Percentiles rank a stretch among this genome's conserved stretches.
Evolutionary conservation across 2,329 filamentous ascomycete genomes (phyloP).

Genomic region (Botrytis medusae): DNA sequence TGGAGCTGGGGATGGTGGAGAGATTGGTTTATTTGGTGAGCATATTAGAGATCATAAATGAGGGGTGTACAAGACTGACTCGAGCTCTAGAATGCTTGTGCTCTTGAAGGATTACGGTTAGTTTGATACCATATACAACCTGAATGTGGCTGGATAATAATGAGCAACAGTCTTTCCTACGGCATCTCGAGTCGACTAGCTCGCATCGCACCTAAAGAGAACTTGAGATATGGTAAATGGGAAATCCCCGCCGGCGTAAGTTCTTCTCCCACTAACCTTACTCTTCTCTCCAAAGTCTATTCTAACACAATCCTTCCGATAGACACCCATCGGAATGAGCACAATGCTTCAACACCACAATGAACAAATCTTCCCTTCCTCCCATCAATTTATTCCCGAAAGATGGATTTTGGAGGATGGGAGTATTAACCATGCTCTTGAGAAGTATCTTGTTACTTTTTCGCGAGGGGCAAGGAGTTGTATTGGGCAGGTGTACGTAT

Average conservation of each 20-base stretch:
- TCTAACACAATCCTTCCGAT: neutral
- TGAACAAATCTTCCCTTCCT: slow-evolving; percentile 28
- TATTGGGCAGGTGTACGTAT: slow-evolving; percentile 28
- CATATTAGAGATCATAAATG: neutral
- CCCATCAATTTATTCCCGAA: slow-evolving; percentile 26
- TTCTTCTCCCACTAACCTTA: neutral
- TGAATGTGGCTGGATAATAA: neutral
- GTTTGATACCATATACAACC: no score
- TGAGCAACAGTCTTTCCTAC: slow-evolving; percentile 23
- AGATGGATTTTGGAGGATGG: slow-evolving; percentile 32
- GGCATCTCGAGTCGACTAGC: slow-evolving; percentile 24
- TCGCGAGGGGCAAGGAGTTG: slow-evolving; percentile 30
- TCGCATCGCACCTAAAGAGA: slow-evolving; percentile 24
- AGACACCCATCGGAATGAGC: slow-evolving; percentile 32
- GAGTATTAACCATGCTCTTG: slow-evolving; percentile 29
- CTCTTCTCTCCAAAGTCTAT: neutral
- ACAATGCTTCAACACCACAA: slow-evolving; percentile 31
- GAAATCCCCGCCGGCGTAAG: slow-evolving; percentile 26
- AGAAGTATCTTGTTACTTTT: slow-evolving; percentile 31
- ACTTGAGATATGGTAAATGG: slow-evolving; percentile 24
- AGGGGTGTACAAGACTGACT: neutral
- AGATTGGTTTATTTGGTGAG: slow-evolving; percentile 15
- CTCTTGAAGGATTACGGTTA: slow-evolving; percentile 4
- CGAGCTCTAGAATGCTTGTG: neutral
- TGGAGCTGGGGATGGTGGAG: slow-evolving; percentile 31